These are phyloP conservation scores for Xanthoconium separans DNA, from an alignment of 1,284 basidiomycete genomes.

Conservation along the genomic window DNA sequence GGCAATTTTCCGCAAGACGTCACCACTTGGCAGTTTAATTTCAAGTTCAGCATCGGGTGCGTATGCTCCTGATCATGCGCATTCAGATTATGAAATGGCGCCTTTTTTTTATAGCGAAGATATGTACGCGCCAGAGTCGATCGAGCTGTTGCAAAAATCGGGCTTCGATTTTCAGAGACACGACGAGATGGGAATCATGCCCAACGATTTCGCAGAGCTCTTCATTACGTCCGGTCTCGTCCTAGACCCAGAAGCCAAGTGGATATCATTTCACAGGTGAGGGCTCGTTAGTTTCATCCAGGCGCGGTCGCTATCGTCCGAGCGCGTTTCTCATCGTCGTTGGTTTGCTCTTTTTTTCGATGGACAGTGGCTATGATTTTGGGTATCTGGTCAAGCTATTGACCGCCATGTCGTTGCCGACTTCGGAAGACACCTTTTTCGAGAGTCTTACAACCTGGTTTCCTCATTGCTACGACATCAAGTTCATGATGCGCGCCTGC, in stretches of 20 bases:
- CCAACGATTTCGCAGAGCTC: conserved; percentile 95
- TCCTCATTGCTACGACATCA: conserved; percentile 96
- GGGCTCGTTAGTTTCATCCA: conserved; percentile 25
- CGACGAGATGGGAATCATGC: conserved; percentile 88
- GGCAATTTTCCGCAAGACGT: conserved; percentile 88
- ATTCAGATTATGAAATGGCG: neutral
- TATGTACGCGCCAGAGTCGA: conserved; percentile 97
- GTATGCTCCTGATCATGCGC: conserved; percentile 25
- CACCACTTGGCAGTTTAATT: conserved; percentile 99
- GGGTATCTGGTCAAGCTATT: conserved; percentile 97
- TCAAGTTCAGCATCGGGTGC: conserved; percentile 88
- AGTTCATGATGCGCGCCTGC: conserved; percentile 89
- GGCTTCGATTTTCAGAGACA: conserved; percentile 96
- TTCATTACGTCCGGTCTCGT: conserved; percentile 97
- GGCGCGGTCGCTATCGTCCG: neutral
- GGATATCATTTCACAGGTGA: conserved; percentile 98
- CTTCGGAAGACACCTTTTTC: conserved; percentile 90
- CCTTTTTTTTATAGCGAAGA: conserved; percentile 44
- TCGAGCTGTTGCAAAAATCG: conserved; percentile 92
- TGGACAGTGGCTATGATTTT: conserved; percentile 92
- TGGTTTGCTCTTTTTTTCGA: conserved; percentile 3
- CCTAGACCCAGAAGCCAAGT: conserved; percentile 85
- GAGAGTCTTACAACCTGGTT: conserved; percentile 91
- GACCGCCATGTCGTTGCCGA: conserved; percentile 85
- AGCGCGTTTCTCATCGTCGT: conserved; percentile 7